Evolutionary conservation across 192 early-diverging fungal species (phyloP), one percentile per base, ranked within the genome.

Genomic region (Dimargaris cristalligena): DNA sequence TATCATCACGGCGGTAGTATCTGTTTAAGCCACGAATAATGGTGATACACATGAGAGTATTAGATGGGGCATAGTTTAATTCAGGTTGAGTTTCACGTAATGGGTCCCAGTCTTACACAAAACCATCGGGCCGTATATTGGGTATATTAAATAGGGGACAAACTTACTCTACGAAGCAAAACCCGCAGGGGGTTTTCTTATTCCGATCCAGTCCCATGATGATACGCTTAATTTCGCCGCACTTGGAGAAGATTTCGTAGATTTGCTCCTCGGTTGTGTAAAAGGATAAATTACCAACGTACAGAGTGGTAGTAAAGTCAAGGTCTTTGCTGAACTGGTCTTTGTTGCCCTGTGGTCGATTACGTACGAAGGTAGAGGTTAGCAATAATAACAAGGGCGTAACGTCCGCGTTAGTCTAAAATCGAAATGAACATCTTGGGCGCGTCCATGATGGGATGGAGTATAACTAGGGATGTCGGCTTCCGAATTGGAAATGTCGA

Each of bases 201-300:
- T 82, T 78, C n/a, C 86, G 76, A 67, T 94, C 90, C 6, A 98
- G 77, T 0, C 95, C 95, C 95, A 98, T 98, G 64, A 98, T 98
- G 61, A 98, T 93, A 56, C 95, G 84, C 67, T 96, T 94, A 60
- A 98, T 89, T 57, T 94, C 91, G n/a, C 95, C 95, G 62, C 78
- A 79, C 72, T 94, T 95, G 20, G 90, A 85, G 67, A 98, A 98
- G 20, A 98, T 71, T 66, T 92, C 91, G 67, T 92, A 88, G 26
- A 98, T 84, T 68, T 98, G 95, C 77, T 98, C 95, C 72, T 98
- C 95, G 0, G 93, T 94, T 1, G 93, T 98, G 76, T 83, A 98
- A 63, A 96, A 98, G 22, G 92, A 94, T 38, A 98, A 70, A 71
- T 98, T 98, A 50, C 95, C 95, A 14, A 98, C 83, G 62, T 98